Conservation (phyloP, 352 stramenopile species). For the Pythium inflatum region DNA sequence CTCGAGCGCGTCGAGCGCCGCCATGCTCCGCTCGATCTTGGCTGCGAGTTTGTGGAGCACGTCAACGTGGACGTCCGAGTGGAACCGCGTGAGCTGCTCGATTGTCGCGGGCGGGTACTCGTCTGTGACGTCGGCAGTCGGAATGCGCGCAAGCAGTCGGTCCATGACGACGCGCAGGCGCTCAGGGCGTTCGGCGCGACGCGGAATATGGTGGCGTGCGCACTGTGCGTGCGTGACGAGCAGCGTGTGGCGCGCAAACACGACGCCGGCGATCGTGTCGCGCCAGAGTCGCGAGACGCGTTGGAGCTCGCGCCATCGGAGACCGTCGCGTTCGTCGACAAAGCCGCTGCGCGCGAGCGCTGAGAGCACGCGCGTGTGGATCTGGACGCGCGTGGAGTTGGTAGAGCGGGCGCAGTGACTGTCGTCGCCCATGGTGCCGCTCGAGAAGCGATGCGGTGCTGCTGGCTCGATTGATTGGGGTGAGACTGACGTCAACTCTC, state of each 20-base stretch:
- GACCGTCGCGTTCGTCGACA: neutral
- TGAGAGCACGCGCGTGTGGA: constrained; percentile 9
- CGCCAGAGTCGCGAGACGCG: constrained; percentile 40
- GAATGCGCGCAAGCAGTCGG: constrained; percentile 40
- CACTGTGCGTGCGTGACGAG: constrained; percentile 62
- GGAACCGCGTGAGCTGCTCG: constrained; percentile 59
- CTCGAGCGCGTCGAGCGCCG: constrained; percentile 43
- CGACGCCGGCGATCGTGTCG: constrained; percentile 27
- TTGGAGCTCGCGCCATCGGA: neutral
- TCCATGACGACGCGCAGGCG: constrained; percentile 51
- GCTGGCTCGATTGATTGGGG: constrained; percentile 1
- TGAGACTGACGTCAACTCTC: neutral
- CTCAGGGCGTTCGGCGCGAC: constrained; percentile 54
- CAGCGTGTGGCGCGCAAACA: constrained; percentile 39
- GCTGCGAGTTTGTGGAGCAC: constrained; percentile 48
- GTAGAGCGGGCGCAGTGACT: neutral
- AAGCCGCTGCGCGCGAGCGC: constrained; percentile 14
- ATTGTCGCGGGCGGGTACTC: constrained; percentile 42
- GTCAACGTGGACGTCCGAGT: constrained; percentile 61
- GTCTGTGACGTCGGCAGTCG: constrained; percentile 32
- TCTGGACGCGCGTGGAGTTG: neutral
- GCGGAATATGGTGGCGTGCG: constrained; percentile 46
- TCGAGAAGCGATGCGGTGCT: neutral
- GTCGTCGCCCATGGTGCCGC: neutral
- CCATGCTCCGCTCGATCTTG: constrained; percentile 72